These are phyloP conservation scores for Cordyceps militaris DNA, from an alignment of 2,329 filamentous ascomycete species.

Conservation along the genomic window DNA sequence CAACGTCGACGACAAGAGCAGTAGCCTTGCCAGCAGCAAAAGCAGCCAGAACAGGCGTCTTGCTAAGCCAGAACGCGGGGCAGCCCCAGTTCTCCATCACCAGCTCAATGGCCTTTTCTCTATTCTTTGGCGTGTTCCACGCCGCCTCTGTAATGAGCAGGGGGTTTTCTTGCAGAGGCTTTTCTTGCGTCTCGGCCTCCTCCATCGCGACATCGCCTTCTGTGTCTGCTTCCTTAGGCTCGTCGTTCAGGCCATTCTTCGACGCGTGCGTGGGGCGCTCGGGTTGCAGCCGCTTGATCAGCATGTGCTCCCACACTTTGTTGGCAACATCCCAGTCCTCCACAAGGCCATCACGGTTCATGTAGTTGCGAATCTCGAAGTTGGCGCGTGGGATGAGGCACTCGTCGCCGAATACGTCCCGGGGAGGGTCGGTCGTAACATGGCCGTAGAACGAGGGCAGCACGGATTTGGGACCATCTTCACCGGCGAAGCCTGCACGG, in stretches of 20 bases:
- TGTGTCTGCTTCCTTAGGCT: slow-evolving; percentile 49
- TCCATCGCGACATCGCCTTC: slow-evolving; percentile 57
- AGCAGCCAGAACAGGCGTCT: slow-evolving; percentile 80
- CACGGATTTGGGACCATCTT: slow-evolving; percentile 93
- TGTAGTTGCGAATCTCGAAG: slow-evolving; percentile 86
- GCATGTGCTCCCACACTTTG: slow-evolving; percentile 86
- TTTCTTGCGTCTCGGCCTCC: slow-evolving; percentile 52
- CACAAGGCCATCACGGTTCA: slow-evolving; percentile 80
- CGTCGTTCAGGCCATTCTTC: slow-evolving; percentile 74
- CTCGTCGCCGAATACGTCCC: slow-evolving; percentile 81
- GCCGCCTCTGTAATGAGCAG: slow-evolving; percentile 89
- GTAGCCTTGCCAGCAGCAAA: slow-evolving; percentile 92
- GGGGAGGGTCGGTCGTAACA: slow-evolving; percentile 38
- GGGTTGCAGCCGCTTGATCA: slow-evolving; percentile 81
- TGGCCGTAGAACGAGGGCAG: slow-evolving; percentile 84
- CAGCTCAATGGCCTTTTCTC: slow-evolving; percentile 92
- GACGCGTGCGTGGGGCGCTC: slow-evolving; percentile 60
- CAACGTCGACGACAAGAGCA: slow-evolving; percentile 85
- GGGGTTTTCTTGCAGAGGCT: slow-evolving; percentile 80
- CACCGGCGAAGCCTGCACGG: slow-evolving; percentile 92
- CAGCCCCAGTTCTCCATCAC: slow-evolving; percentile 96
- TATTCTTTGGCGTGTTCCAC: slow-evolving; percentile 81
- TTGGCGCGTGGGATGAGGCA: slow-evolving; percentile 68
- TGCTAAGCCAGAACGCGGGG: slow-evolving; percentile 88
- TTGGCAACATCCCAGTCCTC: slow-evolving; percentile 94